phyloP scores from a whole-genome alignment of 129 eudicot genomes.

The Flaveria trinervia region DNA sequence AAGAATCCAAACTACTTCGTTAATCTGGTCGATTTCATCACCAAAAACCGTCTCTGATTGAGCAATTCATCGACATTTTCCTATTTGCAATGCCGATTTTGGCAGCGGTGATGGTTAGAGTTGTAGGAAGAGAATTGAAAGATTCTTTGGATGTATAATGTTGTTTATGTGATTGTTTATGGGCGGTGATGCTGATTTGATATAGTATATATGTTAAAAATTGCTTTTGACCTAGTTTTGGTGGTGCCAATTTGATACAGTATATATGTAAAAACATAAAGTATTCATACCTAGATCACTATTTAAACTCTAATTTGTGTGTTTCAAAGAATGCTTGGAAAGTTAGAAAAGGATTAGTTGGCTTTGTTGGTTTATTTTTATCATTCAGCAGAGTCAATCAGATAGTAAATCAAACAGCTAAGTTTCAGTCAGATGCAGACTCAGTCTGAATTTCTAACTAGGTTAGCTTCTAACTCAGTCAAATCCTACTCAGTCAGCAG shows the following conservation, averaged over 20 bases:
- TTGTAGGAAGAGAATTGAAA: conserved; percentile 17
- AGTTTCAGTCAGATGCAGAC: too few species aligned
- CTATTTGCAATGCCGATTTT: conserved; percentile 82
- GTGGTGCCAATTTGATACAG: background rate
- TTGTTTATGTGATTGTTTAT: conserved; percentile 15
- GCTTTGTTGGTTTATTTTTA: conserved; percentile 3
- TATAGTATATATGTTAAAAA: background rate
- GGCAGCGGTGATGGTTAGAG: conserved; percentile 79
- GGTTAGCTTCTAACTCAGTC: too few species aligned
- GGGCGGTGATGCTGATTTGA: background rate
- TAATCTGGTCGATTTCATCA: conserved; percentile 47
- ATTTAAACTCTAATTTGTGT: background rate
- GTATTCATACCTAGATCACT: conserved; percentile 10
- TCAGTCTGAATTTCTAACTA: too few species aligned
- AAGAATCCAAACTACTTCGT: conserved; percentile 38
- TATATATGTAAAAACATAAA: background rate
- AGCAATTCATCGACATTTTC: conserved; percentile 85
- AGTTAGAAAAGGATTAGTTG: conserved; percentile 8
- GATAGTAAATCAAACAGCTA: too few species aligned
- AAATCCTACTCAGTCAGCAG: too few species aligned
- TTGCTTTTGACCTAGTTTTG: conserved; percentile 3
- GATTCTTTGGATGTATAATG: conserved; percentile 10
- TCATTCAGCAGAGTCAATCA: too few species aligned
- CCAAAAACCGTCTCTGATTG: conserved; percentile 55
- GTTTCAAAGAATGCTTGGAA: conserved; percentile 2